Evolutionary conservation across 2,329 filamentous ascomycete genomes (phyloP).

Genomic region (Aurifilum marmelostoma): DNA sequence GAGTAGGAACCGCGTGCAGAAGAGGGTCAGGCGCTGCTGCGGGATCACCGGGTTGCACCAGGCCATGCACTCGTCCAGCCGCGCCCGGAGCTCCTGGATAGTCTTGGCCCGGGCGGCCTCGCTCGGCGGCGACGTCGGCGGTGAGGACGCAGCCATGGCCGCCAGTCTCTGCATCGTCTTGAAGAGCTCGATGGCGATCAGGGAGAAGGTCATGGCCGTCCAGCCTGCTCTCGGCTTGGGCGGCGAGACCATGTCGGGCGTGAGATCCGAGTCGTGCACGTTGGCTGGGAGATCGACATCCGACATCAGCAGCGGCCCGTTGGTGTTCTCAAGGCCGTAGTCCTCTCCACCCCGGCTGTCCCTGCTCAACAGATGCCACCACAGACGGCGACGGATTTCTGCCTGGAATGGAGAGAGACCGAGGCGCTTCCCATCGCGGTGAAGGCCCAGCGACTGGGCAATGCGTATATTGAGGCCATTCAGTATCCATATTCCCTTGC

Average conservation of each 20-base stretch:
- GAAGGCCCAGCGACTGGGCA: constrained; percentile 48
- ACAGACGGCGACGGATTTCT: constrained; percentile 56
- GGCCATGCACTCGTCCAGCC: constrained; percentile 18
- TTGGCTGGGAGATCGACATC: constrained; percentile 52
- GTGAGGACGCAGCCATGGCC: constrained; percentile 40
- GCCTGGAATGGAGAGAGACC: constrained; percentile 54
- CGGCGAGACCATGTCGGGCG: constrained; percentile 51
- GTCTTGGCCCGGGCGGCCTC: constrained; percentile 35
- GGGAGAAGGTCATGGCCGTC: constrained; percentile 60
- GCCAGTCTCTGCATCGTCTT: constrained; percentile 51
- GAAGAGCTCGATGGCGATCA: constrained; percentile 57
- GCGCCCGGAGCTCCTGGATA: constrained; percentile 4
- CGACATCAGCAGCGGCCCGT: constrained; percentile 44
- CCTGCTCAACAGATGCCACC: constrained; percentile 58
- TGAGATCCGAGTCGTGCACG: constrained; percentile 56
- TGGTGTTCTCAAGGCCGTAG: constrained; percentile 47
- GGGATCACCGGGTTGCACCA: constrained; percentile 30
- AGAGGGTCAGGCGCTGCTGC: constrained; percentile 21
- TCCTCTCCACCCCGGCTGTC: constrained; percentile 39
- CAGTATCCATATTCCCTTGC: constrained; percentile 44
- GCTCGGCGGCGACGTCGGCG: constrained; percentile 7
- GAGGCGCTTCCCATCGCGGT: constrained; percentile 49
- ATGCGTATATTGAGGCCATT: constrained; percentile 50
- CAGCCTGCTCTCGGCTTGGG: constrained; percentile 53
- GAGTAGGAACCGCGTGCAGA: constrained; percentile 16